Conservation (phyloP, 2,329 filamentous ascomycete genomes). For the Arthrobotrys megalospora region DNA sequence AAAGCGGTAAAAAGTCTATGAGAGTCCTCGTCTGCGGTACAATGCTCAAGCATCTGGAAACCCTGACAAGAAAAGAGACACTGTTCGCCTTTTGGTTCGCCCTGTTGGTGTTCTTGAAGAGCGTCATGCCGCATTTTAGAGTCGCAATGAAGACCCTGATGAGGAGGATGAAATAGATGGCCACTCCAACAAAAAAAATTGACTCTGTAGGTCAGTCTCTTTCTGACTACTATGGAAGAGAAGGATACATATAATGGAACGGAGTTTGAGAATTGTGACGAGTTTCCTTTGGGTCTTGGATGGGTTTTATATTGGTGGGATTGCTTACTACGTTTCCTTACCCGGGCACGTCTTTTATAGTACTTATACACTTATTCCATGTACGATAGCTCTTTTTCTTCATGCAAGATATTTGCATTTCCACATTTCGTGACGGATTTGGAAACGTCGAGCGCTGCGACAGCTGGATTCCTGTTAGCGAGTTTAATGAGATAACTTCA, state of each 20-base stretch:
- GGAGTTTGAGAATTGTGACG: conserved; percentile 39
- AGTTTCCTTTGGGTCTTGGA: conserved; percentile 49
- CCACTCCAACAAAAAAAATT: neutral
- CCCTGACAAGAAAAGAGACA: conserved; percentile 52
- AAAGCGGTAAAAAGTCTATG: conserved; percentile 53
- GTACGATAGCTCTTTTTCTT: conserved; percentile 33
- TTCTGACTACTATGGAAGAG: neutral
- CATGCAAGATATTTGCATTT: conserved; percentile 31
- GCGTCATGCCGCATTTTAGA: conserved; percentile 54
- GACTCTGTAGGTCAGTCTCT: neutral
- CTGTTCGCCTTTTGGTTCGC: conserved; percentile 58
- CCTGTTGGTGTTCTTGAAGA: conserved; percentile 57
- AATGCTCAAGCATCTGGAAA: conserved; percentile 52
- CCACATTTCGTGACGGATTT: conserved; percentile 12
- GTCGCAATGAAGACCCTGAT: conserved; percentile 51
- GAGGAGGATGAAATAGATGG: conserved; percentile 43
- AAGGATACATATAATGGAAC: neutral
- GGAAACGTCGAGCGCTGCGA: conserved; percentile 27
- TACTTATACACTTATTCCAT: conserved; percentile 9
- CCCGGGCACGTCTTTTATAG: conserved; percentile 13
- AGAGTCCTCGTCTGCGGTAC: conserved; percentile 50
- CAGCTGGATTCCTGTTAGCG: conserved; percentile 30
- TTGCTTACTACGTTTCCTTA: conserved; percentile 15
- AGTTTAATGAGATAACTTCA: conserved; percentile 20
- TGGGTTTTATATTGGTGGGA: conserved; percentile 10